Base-by-base conservation (phyloP, 805 yeast genomes). In the Hanseniaspora guilliermondii region DNA sequence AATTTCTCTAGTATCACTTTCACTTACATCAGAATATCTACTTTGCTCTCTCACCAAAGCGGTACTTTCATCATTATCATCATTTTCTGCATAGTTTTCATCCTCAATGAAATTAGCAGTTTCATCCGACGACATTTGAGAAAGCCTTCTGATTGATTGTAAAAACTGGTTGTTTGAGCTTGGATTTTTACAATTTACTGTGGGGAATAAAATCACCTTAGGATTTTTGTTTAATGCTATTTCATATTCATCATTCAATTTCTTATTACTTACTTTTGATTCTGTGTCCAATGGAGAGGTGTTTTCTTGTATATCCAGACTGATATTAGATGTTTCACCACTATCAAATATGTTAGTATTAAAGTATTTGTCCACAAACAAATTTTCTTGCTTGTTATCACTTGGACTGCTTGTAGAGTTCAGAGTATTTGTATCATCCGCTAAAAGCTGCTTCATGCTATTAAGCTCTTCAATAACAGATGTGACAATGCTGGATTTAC, bases 401-500 rank as follows among this genome's bases (percentile, higher is more conserved):
- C 4, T 14, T 16, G 6, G n/a, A 7, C 35, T 25, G 2, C 14
- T 42, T 27, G 32, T 14, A 25, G 19, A 16, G 4, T 41, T 14
- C 32, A 24, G 32, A 11, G 19, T 41, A 9, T 41, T 41, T 24
- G 45, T 8, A 17, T 42, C 22, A 25, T 25, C 12, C 7, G 9
- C 14, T 27, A 25, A 19, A 19, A 8, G 33, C 11, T 25, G 22
- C n/a, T 42, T 42, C 32, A 42, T 25, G 9, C 12, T 30, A 11
- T 41, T 14, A 9, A 49, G 27, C 24, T 49, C 53, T 33, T 42
- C 45, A 25, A 49, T 49, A 6, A 49, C 42, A n/a, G 53, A 41
- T 33, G 53, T 41, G 5, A 40, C 53, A 25, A 49, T 24, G 25
- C 53, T 49, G 2, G 53, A 49, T 42, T 35, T 49, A 25, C 53